Evolutionary conservation across 2,329 filamentous ascomycete species (phyloP).

Genomic region (Aspergillus eucalypticola): DNA sequence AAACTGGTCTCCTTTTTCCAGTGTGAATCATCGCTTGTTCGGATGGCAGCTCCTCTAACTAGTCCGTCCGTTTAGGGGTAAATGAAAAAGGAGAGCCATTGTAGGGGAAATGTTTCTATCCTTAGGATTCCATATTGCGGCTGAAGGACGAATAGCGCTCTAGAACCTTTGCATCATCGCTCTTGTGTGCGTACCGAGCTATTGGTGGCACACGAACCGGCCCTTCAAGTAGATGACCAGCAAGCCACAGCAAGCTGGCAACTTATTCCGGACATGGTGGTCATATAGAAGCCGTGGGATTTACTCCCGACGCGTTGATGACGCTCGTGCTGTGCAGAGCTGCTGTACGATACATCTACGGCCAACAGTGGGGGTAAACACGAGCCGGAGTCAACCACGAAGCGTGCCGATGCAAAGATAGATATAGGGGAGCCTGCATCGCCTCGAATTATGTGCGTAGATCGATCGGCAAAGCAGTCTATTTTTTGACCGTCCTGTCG

Average conservation of each 20-base stretch:
- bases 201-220: background rate
- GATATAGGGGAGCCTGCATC: background rate
- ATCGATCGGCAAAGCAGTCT: too few species aligned
- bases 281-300: background rate
- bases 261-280: background rate
- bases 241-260: background rate
- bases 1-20: background rate
- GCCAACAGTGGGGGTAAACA: background rate
- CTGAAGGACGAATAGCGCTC: background rate
- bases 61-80: background rate
- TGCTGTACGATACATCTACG: background rate
- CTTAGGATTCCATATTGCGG: background rate
- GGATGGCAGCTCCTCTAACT: background rate
- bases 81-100: background rate
- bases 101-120: background rate
- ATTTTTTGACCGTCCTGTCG: too few species aligned
- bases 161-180: background rate
- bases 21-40: background rate
- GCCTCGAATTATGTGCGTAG: background rate
- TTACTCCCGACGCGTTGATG: background rate
- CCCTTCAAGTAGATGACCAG: background rate
- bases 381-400: background rate
- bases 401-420: background rate
- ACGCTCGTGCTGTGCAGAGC: background rate
- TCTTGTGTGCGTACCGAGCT: background rate